Percentiles rank a stretch among this genome's conserved stretches.
phyloP scores from a whole-genome alignment of 1,284 basidiomycete species.

The Boletus mariae region DNA sequence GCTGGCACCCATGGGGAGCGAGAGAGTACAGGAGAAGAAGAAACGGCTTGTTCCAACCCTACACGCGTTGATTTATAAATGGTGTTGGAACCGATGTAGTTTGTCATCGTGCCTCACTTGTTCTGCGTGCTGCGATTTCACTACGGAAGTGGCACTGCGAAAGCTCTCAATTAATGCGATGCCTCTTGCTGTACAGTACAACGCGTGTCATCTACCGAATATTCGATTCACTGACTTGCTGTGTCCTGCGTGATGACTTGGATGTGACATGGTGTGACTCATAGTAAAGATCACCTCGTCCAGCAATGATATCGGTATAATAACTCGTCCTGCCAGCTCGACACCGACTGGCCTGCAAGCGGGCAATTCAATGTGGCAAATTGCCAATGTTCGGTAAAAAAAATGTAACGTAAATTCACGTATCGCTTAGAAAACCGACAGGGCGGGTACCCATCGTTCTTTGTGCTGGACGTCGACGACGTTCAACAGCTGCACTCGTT shows the following conservation, averaged over 20 bases:
- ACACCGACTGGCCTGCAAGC: background rate
- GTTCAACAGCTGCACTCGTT: constrained; percentile 12
- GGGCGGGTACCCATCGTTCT: constrained; percentile 11
- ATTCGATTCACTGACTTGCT: constrained; percentile 3
- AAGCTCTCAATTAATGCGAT: constrained; percentile 14
- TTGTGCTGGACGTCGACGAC: constrained; percentile 32
- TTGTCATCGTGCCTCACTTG: constrained; percentile 26
- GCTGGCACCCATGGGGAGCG: constrained; percentile 23
- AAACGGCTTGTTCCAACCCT: constrained; percentile 13
- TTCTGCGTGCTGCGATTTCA: constrained; percentile 27
- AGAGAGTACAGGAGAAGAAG: background rate
- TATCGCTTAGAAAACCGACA: constrained; percentile 30
- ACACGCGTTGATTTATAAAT: constrained; percentile 24
- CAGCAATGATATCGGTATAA: background rate
- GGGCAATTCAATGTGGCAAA: background rate
- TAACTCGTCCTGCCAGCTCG: too few relatives aligned
- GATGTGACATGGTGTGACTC: background rate
- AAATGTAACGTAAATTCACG: constrained; percentile 32
- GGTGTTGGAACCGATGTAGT: constrained; percentile 10
- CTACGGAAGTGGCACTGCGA: constrained; percentile 10
- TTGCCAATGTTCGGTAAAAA: constrained; percentile 15
- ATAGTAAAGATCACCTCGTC: background rate
- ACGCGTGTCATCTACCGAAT: constrained; percentile 12
- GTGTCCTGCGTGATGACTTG: too few relatives aligned
- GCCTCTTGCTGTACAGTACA: constrained; percentile 18